Base-by-base conservation (phyloP, 1,284 basidiomycete genomes). In the Salmacisia buchloeana region DNA sequence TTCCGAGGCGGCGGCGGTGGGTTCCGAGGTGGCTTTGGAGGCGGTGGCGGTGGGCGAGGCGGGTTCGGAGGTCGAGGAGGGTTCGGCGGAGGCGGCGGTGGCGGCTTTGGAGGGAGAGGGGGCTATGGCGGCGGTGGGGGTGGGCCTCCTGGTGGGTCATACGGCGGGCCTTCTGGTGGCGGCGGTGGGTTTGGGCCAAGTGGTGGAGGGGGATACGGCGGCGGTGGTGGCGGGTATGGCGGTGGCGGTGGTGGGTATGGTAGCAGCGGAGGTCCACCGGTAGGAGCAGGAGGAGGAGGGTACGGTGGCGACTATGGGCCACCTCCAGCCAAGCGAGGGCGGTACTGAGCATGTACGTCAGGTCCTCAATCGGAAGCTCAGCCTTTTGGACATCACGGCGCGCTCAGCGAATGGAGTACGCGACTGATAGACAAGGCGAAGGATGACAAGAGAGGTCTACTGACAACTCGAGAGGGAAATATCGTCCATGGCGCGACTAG, bases 1-100 rank as follows among this genome's bases (percentile, higher is more conserved):
- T 70, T 64, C 31, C 71, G 79, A 45, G 77, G 69, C 63, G 43
- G 65, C 59, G 43, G 63, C 67, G 80, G 82, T 58, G 61, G 77
- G 82, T 49, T 61, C 58, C 60, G 66, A 39, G 41, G 73, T 43
- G 41, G 69, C 64, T 54, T 75, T 62, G 29, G 64, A 34, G 29
- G 63, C 52, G 65, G 64, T 36, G 39, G 64, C 33, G 63, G 62
- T 25, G 58, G 66, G 57, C 66, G 65, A 29, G 65, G 68, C 5
- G 68, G 63, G 15, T 75, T 12, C 69, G 52, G 45, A 15, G 63
- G 65, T n/a, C 58, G 58, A 4, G 65, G 54, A 27, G 43, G 61
- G n/a, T 57, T 38, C 31, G 57, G 63, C 25, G 62, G 58, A 25
- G 34, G 27, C 34, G 10, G 3, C 36, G 23, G 31, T 23, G 31